phyloP scores from a whole-genome alignment of 1,284 basidiomycete species.

The Thelephora terrestris region DNA sequence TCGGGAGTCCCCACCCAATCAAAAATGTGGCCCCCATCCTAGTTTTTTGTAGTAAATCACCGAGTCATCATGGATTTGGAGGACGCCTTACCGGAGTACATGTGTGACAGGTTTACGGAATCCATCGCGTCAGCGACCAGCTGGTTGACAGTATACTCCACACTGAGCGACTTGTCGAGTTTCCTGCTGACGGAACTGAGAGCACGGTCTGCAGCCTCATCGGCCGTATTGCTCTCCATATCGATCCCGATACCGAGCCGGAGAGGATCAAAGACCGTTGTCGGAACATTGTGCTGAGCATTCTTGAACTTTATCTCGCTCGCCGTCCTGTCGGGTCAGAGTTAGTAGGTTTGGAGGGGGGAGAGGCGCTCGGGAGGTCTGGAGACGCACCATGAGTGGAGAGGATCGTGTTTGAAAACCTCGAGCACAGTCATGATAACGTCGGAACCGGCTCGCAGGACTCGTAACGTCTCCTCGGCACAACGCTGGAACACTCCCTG shows the following conservation, averaged over 20 bases:
- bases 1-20: neutral
- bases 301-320: slow-evolving; percentile 58
- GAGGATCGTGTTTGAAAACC: slow-evolving; percentile 94
- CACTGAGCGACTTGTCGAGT: slow-evolving; percentile 75
- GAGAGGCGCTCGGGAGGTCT: neutral
- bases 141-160: slow-evolving; percentile 91
- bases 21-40: slow-evolving; percentile 31
- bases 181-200: slow-evolving; percentile 72
- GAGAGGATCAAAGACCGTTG: slow-evolving; percentile 17
- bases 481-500: slow-evolving; percentile 94
- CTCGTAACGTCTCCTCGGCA: slow-evolving; percentile 88
- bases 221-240: slow-evolving; percentile 54
- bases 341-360: slow-evolving; percentile 1
- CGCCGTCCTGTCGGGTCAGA: slow-evolving; percentile 45
- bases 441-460: slow-evolving; percentile 76
- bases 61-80: neutral
- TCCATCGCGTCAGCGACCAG: slow-evolving; percentile 88
- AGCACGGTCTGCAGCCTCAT: slow-evolving; percentile 87
- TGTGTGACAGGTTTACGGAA: slow-evolving; percentile 62
- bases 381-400: slow-evolving; percentile 74
- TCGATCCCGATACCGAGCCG: slow-evolving; percentile 41
- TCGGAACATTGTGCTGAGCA: slow-evolving; percentile 13
- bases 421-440: slow-evolving; percentile 93
- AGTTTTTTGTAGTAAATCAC: neutral
- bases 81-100: slow-evolving; percentile 56